A percentile compares a stretch with the other conserved stretches of the same genome.
These are phyloP conservation scores for Aspergillus proliferans DNA, from an alignment of 2,329 filamentous ascomycete species.

Conservation along the genomic window DNA sequence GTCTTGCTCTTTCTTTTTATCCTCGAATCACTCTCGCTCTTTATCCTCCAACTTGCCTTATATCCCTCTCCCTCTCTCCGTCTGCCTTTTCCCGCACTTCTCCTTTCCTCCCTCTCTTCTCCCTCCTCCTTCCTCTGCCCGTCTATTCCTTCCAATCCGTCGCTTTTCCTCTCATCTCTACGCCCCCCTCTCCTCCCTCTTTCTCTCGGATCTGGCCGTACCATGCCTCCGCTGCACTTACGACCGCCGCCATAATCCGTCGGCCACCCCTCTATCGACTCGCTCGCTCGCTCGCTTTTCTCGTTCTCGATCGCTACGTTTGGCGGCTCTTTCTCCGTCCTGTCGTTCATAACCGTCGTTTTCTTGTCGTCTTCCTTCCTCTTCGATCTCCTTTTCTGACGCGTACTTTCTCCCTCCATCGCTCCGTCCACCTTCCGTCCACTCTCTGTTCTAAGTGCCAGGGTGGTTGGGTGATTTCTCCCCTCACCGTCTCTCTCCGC, in stretches of 20 bases:
- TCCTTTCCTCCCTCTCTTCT: slow-evolving; percentile 6
- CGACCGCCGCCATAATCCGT: slow-evolving; percentile 28
- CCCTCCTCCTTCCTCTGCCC: neutral
- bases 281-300: neutral
- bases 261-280: slow-evolving; percentile 13
- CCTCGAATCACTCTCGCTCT: slow-evolving; percentile 1
- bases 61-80: slow-evolving; percentile 5
- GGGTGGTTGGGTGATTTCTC: neutral
- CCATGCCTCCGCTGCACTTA: slow-evolving; percentile 26
- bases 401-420: neutral
- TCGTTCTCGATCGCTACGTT: slow-evolving; percentile 3
- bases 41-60: slow-evolving; percentile 4
- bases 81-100: slow-evolving; percentile 1
- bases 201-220: slow-evolving; percentile 12
- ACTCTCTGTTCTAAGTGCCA: neutral
- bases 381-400: no score
- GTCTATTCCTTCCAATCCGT: neutral
- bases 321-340: neutral
- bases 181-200: slow-evolving; percentile 1
- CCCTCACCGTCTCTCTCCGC: slow-evolving; percentile 5
- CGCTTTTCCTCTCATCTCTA: slow-evolving; percentile 1
- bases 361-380: neutral
- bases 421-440: neutral
- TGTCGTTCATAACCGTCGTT: neutral
- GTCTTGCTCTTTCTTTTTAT: slow-evolving; percentile 1